phyloP scores from a whole-genome alignment of 352 stramenopile species.

The Plasmopara muralis region DNA sequence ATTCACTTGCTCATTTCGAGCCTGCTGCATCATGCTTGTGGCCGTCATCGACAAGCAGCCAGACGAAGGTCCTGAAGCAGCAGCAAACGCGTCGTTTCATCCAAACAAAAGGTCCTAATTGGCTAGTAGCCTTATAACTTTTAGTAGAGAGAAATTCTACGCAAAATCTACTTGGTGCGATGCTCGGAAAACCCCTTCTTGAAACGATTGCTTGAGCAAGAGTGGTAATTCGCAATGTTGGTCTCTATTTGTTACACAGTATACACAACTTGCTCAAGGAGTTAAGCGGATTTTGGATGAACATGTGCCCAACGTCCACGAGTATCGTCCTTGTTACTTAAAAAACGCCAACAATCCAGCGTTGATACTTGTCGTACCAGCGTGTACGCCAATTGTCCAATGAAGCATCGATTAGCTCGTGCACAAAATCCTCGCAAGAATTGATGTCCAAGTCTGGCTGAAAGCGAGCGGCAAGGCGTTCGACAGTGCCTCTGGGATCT shows the following conservation, averaged over 20 bases:
- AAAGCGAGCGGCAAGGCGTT: slow-evolving; percentile 89
- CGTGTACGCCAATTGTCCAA: slow-evolving; percentile 95
- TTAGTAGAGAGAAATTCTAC: neutral
- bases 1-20: slow-evolving; percentile 24
- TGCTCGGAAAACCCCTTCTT: neutral
- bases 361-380: slow-evolving; percentile 96
- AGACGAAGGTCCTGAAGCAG: slow-evolving; percentile 12
- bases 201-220: neutral
- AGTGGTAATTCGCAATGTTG: no score
- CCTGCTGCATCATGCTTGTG: slow-evolving; percentile 13
- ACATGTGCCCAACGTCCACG: neutral
- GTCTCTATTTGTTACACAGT: no score
- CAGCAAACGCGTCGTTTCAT: slow-evolving; percentile 34
- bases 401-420: slow-evolving; percentile 93
- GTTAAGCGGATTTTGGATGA: neutral
- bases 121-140: slow-evolving; percentile 15
- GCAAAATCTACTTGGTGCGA: slow-evolving; percentile 2
- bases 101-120: slow-evolving; percentile 26
- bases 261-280: no score
- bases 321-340: slow-evolving; percentile 14
- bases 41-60: slow-evolving; percentile 11
- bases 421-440: slow-evolving; percentile 92
- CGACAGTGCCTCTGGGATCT: slow-evolving; percentile 86
- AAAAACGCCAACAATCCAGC: slow-evolving; percentile 88
- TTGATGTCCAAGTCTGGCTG: slow-evolving; percentile 91